Percentiles rank a stretch among this genome's conserved stretches.
Evolutionary conservation across 768 basidiomycete genomes (phyloP).

Genomic region (Pholiota conissans): DNA sequence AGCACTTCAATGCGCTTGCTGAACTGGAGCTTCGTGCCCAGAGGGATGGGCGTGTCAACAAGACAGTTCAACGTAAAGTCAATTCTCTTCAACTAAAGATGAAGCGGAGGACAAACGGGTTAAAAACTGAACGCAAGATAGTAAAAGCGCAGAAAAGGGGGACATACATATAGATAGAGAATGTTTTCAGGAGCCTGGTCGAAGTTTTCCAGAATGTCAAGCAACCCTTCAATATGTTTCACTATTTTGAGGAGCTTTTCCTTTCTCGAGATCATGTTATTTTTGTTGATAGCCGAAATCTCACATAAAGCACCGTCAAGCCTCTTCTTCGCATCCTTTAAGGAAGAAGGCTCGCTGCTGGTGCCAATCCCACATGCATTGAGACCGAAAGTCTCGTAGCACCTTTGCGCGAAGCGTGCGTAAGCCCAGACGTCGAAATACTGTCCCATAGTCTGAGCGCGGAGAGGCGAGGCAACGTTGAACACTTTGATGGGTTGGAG

Average conservation of each 20-base stretch:
- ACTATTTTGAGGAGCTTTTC: constrained; percentile 1
- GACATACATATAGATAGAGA: constrained; percentile 14
- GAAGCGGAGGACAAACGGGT: background rate
- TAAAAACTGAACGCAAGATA: background rate
- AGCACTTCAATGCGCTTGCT: constrained; percentile 11
- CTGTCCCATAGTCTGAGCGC: background rate
- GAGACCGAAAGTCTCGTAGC: constrained; percentile 1
- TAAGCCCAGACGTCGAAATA: constrained; percentile 4
- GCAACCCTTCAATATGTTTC: constrained; percentile 1
- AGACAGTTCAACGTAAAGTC: constrained; percentile 7
- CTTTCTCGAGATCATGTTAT: constrained; percentile 7
- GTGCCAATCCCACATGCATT: background rate
- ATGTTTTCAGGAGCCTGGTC: constrained; percentile 6
- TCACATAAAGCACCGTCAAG: constrained; percentile 1
- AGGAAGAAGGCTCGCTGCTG: background rate
- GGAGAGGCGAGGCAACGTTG: constrained; percentile 2
- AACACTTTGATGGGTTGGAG: background rate
- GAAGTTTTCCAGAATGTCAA: constrained; percentile 8
- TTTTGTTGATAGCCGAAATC: constrained; percentile 4
- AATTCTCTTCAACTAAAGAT: constrained; percentile 12
- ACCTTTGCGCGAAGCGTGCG: constrained; percentile 1
- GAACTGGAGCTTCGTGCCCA: constrained; percentile 5
- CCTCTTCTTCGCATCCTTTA: constrained; percentile 5
- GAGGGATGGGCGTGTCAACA: constrained; percentile 3
- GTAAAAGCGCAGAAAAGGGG: background rate